Percentiles rank a stretch among this genome's conserved stretches.
phyloP scores from a whole-genome alignment of 208 protist genomes.

The Leishmania martiniquensis region DNA sequence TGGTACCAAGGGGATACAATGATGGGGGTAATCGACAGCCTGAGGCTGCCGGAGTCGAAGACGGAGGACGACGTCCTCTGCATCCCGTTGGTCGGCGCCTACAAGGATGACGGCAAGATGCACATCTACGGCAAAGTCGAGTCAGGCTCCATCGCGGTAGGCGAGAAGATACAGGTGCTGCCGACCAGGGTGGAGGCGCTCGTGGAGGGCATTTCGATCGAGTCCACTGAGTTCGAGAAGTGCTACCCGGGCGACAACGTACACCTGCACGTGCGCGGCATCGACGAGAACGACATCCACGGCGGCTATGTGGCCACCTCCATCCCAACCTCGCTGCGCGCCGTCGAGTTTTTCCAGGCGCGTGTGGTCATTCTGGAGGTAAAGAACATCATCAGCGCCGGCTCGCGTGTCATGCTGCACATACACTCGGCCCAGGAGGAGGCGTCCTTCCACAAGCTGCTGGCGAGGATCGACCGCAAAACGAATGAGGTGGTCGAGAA shows the following conservation, averaged over 20 bases:
- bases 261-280: slow-evolving; percentile 87
- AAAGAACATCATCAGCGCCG: slow-evolving; percentile 95
- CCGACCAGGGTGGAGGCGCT: slow-evolving; percentile 72
- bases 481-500: slow-evolving; percentile 92
- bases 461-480: slow-evolving; percentile 94
- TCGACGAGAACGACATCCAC: slow-evolving; percentile 90
- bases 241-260: slow-evolving; percentile 94
- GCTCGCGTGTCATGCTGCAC: slow-evolving; percentile 95
- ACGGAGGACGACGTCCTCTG: slow-evolving; percentile 88
- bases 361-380: slow-evolving; percentile 95
- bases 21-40: slow-evolving; percentile 90
- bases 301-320: slow-evolving; percentile 92
- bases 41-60: slow-evolving; percentile 83
- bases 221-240: slow-evolving; percentile 90
- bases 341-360: slow-evolving; percentile 94
- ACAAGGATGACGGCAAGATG: slow-evolving; percentile 96
- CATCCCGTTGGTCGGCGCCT: slow-evolving; percentile 94
- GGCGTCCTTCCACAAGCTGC: slow-evolving; percentile 87
- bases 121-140: slow-evolving; percentile 96
- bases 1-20: slow-evolving; percentile 94
- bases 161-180: slow-evolving; percentile 90
- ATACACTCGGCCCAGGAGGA: slow-evolving; percentile 95
- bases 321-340: slow-evolving; percentile 74
- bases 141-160: slow-evolving; percentile 89
- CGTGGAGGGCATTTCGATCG: slow-evolving; percentile 91